Evolutionary conservation across 2,329 filamentous ascomycete genomes (phyloP), one percentile per base, ranked within the genome.

Genomic region (Verticillium zaregamsianum): DNA sequence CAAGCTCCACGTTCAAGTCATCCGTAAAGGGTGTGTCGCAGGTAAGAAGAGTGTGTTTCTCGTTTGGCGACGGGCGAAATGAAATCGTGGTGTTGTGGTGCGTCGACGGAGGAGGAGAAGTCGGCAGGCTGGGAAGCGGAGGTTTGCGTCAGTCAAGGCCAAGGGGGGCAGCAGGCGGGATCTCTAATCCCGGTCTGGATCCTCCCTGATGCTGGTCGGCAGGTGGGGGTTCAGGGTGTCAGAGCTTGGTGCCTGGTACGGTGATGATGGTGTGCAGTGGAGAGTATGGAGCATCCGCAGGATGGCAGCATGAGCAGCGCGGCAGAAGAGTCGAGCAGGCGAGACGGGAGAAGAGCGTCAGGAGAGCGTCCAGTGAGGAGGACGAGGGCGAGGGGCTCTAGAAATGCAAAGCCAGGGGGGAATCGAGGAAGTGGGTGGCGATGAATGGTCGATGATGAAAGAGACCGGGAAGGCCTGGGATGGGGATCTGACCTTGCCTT

Each of bases 391-490:
- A 49, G 64, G 58, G 57, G 57, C 57, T 58, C 57, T 58, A 45
- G 57, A 58, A 58, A 45, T 58, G 57, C 57, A 58, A 31, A 45
- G 37, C 20, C 23, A 35, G 20, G 40, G 55, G 57, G 56, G 37
- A 58, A 40, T 58, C 39, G 57, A 58, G 39, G 35, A 32, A 31
- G 64, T 60, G 58, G 63, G 64, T 65, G 64, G 64, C 64, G 40
- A 65, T 62, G 62, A 62, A 60, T 65, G 64, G 60, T 58, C 64
- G 64, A 65, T 65, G 64, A 65, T 65, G 62, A 61, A 64, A 65
- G 64, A 62, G 62, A 70, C 70, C 70, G 69, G 71, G 70, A 65
- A 65, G 67, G 66, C 60, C 56, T 55, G 57, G 57, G 54, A 35
- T 60, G 28, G 57, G 57, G 57, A 58, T 58, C 57, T 58, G 57